Evolutionary conservation across 345 rosid genomes (phyloP).

Genomic region (Diplotaxis tenuifolia): DNA sequence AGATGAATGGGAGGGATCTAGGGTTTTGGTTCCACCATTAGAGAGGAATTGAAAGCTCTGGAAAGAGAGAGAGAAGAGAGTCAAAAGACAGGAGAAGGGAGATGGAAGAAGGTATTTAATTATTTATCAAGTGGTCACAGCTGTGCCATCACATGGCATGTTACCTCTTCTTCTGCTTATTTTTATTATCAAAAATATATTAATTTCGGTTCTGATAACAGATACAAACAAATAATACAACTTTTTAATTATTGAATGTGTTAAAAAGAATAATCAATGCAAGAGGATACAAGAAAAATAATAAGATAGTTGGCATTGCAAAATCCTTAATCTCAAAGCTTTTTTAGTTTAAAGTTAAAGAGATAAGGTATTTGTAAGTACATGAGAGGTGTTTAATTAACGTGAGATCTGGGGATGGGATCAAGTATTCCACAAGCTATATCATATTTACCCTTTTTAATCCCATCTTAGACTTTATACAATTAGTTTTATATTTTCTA

Average conservation of each 20-base stretch:
- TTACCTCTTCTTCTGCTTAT: conserved; percentile 42
- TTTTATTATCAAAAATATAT: conserved; percentile 5
- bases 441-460: neutral
- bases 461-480: conserved; percentile 13
- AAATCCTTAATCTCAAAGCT: conserved; percentile 15
- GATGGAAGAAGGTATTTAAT: conserved; percentile 44
- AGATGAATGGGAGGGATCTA: conserved; percentile 23
- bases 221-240: conserved; percentile 38
- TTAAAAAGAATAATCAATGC: conserved; percentile 1
- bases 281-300: neutral
- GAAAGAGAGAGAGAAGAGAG: conserved; percentile 32
- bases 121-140: conserved; percentile 73
- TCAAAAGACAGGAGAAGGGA: conserved; percentile 42
- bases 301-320: conserved; percentile 14
- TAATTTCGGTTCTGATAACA: conserved; percentile 23
- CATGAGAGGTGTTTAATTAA: conserved; percentile 35
- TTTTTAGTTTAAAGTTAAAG: conserved; percentile 5
- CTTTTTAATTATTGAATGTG: conserved; percentile 33
- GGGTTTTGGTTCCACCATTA: conserved; percentile 53
- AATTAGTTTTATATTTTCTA: neutral
- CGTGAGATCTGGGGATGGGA: conserved; percentile 41
- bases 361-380: conserved; percentile 40
- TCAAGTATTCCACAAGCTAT: conserved; percentile 35
- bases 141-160: conserved; percentile 94
- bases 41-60: conserved; percentile 36